Evolutionary conservation across 345 rosid species (phyloP).

Genomic region (Aethionema arabicum): DNA sequence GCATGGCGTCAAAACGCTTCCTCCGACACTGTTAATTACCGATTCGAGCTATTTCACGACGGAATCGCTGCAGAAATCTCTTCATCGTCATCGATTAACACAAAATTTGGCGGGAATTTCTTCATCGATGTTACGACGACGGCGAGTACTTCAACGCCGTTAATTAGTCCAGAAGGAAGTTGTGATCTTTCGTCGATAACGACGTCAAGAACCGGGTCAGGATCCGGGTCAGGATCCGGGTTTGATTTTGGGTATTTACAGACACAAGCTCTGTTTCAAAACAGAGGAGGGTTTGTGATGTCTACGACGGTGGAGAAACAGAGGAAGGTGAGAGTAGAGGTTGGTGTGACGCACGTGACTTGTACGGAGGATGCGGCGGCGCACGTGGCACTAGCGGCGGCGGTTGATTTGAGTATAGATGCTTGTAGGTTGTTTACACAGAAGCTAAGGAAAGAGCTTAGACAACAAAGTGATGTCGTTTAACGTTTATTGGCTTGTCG

Average conservation of each 20-base stretch:
- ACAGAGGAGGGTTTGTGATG: constrained; percentile 65
- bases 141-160: constrained; percentile 42
- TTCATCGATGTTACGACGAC: constrained; percentile 56
- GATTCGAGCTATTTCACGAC: constrained; percentile 59
- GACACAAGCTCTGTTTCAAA: neutral
- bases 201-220: constrained; percentile 47
- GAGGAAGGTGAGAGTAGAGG: constrained; percentile 65
- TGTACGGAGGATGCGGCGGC: constrained; percentile 93
- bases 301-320: constrained; percentile 54
- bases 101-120: constrained; percentile 68
- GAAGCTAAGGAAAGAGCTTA: constrained; percentile 74
- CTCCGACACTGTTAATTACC: constrained; percentile 60
- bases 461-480: constrained; percentile 50
- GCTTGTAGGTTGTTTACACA: constrained; percentile 74
- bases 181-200: constrained; percentile 54
- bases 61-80: constrained; percentile 32
- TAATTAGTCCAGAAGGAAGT: constrained; percentile 56
- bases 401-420: constrained; percentile 89
- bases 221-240: constrained; percentile 72
- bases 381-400: constrained; percentile 82
- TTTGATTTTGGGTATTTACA: constrained; percentile 43
- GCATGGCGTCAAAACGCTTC: constrained; percentile 67
- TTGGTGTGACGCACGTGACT: constrained; percentile 77
- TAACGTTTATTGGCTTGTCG: constrained; percentile 40
- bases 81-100: constrained; percentile 47